Evolutionary conservation across 768 basidiomycete species (phyloP).

Genomic region (Trametes maxima): DNA sequence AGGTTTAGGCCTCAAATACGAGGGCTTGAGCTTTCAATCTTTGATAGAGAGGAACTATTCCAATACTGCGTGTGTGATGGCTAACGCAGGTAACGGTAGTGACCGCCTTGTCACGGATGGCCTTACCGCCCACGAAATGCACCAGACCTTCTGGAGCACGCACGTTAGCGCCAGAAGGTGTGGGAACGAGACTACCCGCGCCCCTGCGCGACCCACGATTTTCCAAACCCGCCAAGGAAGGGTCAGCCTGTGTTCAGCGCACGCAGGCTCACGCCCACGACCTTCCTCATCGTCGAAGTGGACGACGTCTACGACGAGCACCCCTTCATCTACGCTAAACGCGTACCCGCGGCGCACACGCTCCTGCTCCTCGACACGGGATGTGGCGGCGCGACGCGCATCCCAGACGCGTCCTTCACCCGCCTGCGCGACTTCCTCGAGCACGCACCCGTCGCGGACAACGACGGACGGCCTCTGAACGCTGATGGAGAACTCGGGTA

Average conservation of each 20-base stretch:
- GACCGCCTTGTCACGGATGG: too few relatives aligned
- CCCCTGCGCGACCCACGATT: too few relatives aligned
- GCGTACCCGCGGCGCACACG: conserved; percentile 40
- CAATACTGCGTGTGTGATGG: too few relatives aligned
- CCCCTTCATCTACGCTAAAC: conserved; percentile 57
- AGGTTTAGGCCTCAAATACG: too few relatives aligned
- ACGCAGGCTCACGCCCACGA: conserved; percentile 36
- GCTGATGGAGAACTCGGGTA: conserved; percentile 44
- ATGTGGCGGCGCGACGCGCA: conserved; percentile 50
- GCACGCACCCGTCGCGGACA: conserved; percentile 44
- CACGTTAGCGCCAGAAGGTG: too few relatives aligned
- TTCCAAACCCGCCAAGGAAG: not conserved
- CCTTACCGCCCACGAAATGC: too few relatives aligned
- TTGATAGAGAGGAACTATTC: too few relatives aligned
- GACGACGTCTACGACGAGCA: conserved; percentile 54
- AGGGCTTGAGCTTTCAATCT: too few relatives aligned
- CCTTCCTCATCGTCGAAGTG: conserved; percentile 52
- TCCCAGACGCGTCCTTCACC: conserved; percentile 43
- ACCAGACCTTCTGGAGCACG: too few relatives aligned
- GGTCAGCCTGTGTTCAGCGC: conserved; percentile 37
- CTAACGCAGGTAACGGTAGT: too few relatives aligned
- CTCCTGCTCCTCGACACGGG: conserved; percentile 58
- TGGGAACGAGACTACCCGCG: too few relatives aligned
- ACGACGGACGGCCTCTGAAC: conserved; percentile 48
- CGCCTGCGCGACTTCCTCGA: conserved; percentile 54